phyloP scores from a whole-genome alignment of 148 eudicot species.

The Chenopodium berlandieri region DNA sequence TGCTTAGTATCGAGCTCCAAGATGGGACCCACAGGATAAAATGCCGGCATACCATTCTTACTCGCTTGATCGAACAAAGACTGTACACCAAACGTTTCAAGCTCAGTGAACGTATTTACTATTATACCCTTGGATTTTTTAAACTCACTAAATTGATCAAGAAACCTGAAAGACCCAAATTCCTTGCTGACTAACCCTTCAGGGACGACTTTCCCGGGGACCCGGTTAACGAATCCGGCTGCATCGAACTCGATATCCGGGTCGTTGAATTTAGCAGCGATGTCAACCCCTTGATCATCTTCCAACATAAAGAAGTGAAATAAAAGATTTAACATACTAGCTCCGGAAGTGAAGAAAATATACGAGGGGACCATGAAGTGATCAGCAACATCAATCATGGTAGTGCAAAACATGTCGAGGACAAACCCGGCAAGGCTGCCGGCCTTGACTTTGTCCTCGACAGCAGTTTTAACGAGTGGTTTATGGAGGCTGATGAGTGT shows the following conservation, averaged over 20 bases:
- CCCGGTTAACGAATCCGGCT: constrained; percentile 26
- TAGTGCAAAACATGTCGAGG: constrained; percentile 19
- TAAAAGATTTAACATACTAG: constrained; percentile 3
- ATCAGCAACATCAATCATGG: constrained; percentile 1
- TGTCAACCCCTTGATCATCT: constrained; percentile 7
- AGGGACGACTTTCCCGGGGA: constrained; percentile 11
- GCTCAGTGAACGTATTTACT: constrained; percentile 40
- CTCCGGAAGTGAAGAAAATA: constrained; percentile 32
- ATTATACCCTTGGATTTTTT: constrained; percentile 44
- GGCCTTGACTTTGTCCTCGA: constrained; percentile 3
- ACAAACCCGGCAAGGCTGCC: constrained; percentile 16
- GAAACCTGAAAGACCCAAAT: background rate
- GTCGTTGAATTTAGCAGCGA: background rate
- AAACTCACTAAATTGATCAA: background rate
- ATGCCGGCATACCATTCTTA: constrained; percentile 20
- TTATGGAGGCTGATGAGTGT: constrained; percentile 4
- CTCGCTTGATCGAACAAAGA: constrained; percentile 6
- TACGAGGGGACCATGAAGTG: constrained; percentile 30
- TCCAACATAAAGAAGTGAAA: constrained; percentile 2
- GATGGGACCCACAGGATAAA: constrained; percentile 57
- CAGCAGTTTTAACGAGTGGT: constrained; percentile 20
- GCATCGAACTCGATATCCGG: background rate
- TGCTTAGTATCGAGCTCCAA: constrained; percentile 23
- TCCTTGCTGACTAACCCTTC: constrained; percentile 17
- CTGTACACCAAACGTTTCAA: constrained; percentile 31